These are phyloP conservation scores for Stentor roeselii DNA, from an alignment of 73 alveolate species.

Conservation along the genomic window DNA sequence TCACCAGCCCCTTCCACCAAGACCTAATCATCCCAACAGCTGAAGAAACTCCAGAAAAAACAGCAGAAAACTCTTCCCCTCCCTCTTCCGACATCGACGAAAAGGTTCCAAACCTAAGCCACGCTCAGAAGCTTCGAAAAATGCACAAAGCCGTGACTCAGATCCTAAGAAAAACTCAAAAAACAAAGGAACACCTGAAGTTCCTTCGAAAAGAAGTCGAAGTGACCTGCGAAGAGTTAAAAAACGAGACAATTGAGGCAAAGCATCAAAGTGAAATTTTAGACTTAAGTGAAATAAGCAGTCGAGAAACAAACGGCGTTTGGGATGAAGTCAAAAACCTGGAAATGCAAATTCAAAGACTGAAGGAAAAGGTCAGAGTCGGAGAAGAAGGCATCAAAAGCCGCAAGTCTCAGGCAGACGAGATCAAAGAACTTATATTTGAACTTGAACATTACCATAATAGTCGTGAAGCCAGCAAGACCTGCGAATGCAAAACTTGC, in stretches of 20 bases:
- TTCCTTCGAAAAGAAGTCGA: not conserved
- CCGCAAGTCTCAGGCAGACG: not conserved
- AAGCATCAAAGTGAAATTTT: not conserved
- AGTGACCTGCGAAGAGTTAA: slow-evolving; percentile 13
- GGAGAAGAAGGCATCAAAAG: not conserved
- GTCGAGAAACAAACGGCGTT: not conserved
- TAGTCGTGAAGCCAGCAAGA: not conserved
- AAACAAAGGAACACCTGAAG: not conserved
- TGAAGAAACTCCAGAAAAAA: not conserved
- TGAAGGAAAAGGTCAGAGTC: not conserved
- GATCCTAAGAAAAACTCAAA: not conserved
- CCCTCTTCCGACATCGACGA: not conserved
- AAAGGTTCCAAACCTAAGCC: not conserved
- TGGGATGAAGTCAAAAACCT: not conserved
- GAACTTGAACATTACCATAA: not conserved
- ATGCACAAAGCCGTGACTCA: slow-evolving; percentile 1
- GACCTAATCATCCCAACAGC: too few relatives aligned
- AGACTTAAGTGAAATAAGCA: not conserved
- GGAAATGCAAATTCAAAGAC: not conserved
- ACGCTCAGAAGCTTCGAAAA: not conserved
- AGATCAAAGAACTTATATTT: not conserved
- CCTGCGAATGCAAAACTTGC: slow-evolving; percentile 3
- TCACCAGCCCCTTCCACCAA: too few relatives aligned
- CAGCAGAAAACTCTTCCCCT: not conserved
- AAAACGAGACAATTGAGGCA: not conserved